Conservation (phyloP, 2,329 filamentous ascomycete genomes). For the Fusarium equiseti region DNA sequence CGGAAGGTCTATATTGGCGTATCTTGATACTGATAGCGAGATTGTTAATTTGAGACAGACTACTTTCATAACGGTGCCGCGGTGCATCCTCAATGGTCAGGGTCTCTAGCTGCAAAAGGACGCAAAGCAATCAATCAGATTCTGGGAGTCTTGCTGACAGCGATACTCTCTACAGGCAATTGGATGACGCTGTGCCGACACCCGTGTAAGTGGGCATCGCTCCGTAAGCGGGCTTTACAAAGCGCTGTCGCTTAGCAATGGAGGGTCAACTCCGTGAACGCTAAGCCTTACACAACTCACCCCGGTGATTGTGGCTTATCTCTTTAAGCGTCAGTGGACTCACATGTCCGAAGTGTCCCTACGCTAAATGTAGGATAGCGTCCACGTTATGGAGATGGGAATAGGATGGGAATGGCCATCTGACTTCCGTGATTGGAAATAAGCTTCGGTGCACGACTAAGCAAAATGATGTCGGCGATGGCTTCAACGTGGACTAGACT, state of each 20-base stretch:
- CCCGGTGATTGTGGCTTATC: too few species aligned
- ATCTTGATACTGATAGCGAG: too few species aligned
- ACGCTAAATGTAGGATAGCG: neutral
- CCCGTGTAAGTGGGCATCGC: neutral
- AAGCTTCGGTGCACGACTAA: rapidly evolving
- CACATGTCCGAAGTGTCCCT: rapidly evolving
- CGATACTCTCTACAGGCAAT: neutral
- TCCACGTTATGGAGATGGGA: too few species aligned
- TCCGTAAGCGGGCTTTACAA: neutral
- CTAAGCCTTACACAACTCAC: neutral
- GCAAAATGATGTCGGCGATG: rapidly evolving
- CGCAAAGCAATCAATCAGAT: neutral
- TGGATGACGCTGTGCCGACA: neutral
- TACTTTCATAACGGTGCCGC: too few species aligned
- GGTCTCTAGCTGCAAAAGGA: too few species aligned
- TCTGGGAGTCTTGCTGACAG: too few species aligned
- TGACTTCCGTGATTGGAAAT: neutral
- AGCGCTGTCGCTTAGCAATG: neutral
- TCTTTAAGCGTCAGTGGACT: too few species aligned
- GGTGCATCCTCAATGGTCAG: too few species aligned
- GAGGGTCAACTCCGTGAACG: neutral
- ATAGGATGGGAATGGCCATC: rapidly evolving
- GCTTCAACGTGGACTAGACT: neutral
- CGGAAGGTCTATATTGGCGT: neutral
- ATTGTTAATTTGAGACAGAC: too few species aligned